Conservation (phyloP, 192 early-diverging fungal species). For the Mortierella antarctica region DNA sequence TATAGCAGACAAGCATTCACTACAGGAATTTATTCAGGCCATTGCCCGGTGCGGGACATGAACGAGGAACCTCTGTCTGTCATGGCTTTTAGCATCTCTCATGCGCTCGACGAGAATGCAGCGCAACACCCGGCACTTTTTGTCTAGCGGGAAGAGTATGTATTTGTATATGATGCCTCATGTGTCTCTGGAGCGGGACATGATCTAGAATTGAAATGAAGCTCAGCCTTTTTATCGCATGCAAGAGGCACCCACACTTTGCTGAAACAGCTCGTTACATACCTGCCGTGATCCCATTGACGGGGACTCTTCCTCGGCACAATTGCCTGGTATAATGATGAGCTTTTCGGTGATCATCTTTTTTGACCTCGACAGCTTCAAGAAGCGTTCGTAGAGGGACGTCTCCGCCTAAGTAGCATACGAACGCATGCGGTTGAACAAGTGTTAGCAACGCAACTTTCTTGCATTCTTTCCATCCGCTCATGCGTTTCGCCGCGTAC, state of each 20-base stretch:
- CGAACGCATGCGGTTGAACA: neutral
- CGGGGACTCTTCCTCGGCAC: conserved; percentile 7
- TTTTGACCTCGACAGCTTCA: conserved; percentile 71
- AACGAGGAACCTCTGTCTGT: neutral
- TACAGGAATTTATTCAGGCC: conserved; percentile 13
- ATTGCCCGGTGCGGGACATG: conserved; percentile 12
- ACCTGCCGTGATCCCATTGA: conserved; percentile 22
- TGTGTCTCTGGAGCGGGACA: conserved; percentile 24
- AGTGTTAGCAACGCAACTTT: neutral
- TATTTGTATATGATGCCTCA: neutral
- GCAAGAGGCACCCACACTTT: neutral
- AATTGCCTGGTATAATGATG: conserved; percentile 71
- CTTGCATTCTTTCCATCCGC: neutral
- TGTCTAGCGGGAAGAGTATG: neutral
- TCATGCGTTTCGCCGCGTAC: conserved; percentile 42
- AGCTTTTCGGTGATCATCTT: conserved; percentile 74
- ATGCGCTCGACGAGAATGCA: no score
- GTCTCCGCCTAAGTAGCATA: conserved; percentile 69
- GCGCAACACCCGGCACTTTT: no score
- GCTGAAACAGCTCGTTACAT: neutral
- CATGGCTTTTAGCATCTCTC: no score
- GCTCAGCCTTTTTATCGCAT: neutral
- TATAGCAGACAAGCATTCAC: conserved; percentile 16
- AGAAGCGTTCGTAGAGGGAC: conserved; percentile 77
- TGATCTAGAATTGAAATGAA: conserved; percentile 15